Base-by-base conservation (phyloP, 768 basidiomycete species). In the Kwoniella pini region DNA sequence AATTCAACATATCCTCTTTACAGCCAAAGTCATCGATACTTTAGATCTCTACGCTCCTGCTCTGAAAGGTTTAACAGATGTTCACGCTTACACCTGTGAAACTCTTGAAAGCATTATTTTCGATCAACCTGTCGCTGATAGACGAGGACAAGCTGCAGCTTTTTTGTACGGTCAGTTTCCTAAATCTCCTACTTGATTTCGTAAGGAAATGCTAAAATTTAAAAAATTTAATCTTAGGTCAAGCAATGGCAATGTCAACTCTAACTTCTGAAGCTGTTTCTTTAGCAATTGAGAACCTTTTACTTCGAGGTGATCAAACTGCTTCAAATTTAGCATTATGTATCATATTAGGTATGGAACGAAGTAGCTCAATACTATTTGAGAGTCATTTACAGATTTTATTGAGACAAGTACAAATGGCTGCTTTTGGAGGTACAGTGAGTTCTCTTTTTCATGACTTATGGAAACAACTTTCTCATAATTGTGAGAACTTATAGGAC, bases 1-100 rank as follows among this genome's bases (percentile, higher is more conserved):
- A n/a, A n/a, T 26, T 1, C 42, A 21, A 27, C 30, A 39, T 28
- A 53, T 60, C 19, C 51, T 22, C 22, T 9, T 36, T 28, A 19
- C 45, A 73, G 71, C 64, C 21, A 70, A 70, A 43, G 62, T 73
- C 17, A 64, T 73, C 26, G 71, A 74, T 24, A 65, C 63, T 3
- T 62, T 74, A 4, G 72, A 74, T 12, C 39, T 69, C 6, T 69
- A 70, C 44, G 60, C 69, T 7, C 69, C 72, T 1, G 21, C 57
- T 0, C 57, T 70, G 28, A 74, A 74, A 48, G 72, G 72, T 24
- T 43, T 74, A 11, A 63, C 57, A 13, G 67, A 71, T 12, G 63
- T 74, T 2, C 72, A 74, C 38, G 60, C 63, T 6, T 74, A 67
- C 43, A 45, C 64, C 9, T 65, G 60, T 48, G 65, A 70, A 39